Percentiles rank a stretch among this genome's conserved stretches.
phyloP scores from a whole-genome alignment of 1,284 basidiomycete genomes.

The Austroboletus rostrupii region DNA sequence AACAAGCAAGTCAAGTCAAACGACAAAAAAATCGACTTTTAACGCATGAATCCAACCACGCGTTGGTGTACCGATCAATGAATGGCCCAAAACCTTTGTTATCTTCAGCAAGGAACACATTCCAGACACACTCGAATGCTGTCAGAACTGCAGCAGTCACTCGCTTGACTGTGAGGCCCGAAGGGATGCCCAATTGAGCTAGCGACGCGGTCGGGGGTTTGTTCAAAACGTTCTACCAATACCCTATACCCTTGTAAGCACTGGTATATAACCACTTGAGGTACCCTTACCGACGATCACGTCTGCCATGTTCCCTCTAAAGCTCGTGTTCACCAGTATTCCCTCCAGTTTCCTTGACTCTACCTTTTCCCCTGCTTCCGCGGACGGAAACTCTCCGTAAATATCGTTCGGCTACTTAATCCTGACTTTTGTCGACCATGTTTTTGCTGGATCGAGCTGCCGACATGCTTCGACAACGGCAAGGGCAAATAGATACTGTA shows the following conservation, averaged over 20 bases:
- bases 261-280: not conserved
- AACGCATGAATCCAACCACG: slow-evolving; percentile 89
- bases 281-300: slow-evolving; percentile 75
- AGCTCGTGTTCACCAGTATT: slow-evolving; percentile 88
- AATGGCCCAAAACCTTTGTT: slow-evolving; percentile 73
- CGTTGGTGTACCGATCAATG: slow-evolving; percentile 70
- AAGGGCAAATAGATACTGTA: slow-evolving; percentile 92
- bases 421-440: slow-evolving; percentile 57
- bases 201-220: slow-evolving; percentile 82
- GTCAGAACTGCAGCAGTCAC: slow-evolving; percentile 75
- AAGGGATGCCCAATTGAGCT: slow-evolving; percentile 26
- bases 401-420: slow-evolving; percentile 99
- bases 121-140: slow-evolving; percentile 82
- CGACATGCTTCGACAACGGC: slow-evolving; percentile 86
- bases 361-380: slow-evolving; percentile 35
- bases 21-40: not conserved
- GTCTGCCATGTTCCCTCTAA: slow-evolving; percentile 66
- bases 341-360: slow-evolving; percentile 77
- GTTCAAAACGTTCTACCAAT: slow-evolving; percentile 88
- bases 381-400: slow-evolving; percentile 63
- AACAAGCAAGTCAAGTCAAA: slow-evolving; percentile 1
- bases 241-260: slow-evolving; percentile 50
- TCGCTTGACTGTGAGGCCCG: slow-evolving; percentile 63
- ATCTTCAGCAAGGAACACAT: slow-evolving; percentile 51
- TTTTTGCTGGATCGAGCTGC: slow-evolving; percentile 39